These are phyloP conservation scores for Cyclospora cayetanensis DNA, from an alignment of 169 alveolate species.

Conservation along the genomic window DNA sequence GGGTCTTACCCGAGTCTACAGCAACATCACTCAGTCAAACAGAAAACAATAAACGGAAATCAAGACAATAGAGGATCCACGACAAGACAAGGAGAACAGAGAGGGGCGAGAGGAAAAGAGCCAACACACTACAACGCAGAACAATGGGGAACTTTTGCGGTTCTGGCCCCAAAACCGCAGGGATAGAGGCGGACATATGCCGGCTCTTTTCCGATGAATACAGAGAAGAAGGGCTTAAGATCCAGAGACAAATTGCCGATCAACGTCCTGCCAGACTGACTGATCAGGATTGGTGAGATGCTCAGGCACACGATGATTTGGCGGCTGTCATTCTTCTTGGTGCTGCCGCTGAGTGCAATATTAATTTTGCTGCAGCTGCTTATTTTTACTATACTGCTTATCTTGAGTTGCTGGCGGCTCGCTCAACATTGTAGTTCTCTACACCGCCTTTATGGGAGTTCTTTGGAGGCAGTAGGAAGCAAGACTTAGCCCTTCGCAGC, in stretches of 20 bases:
- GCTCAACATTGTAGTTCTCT: too few relatives aligned
- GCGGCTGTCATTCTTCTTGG: neutral
- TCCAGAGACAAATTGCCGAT: neutral
- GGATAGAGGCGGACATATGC: neutral
- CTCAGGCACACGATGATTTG: neutral
- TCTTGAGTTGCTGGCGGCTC: too few relatives aligned
- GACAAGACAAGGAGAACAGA: too few relatives aligned
- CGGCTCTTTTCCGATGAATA: neutral
- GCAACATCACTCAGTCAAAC: too few relatives aligned
- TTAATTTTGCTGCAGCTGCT: too few relatives aligned
- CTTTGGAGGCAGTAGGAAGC: too few relatives aligned
- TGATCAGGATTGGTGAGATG: constrained; percentile 3
- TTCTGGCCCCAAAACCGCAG: neutral
- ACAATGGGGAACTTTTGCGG: neutral
- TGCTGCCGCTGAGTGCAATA: neutral
- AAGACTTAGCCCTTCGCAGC: too few relatives aligned
- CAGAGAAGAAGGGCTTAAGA: neutral
- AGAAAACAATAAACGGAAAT: too few relatives aligned
- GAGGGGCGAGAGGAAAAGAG: neutral
- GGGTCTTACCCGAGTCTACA: too few relatives aligned
- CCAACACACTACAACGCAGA: neutral
- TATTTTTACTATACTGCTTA: too few relatives aligned
- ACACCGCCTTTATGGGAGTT: too few relatives aligned
- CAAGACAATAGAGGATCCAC: too few relatives aligned
- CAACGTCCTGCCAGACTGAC: neutral